A percentile compares a stretch with the other conserved stretches of the same genome.
Evolutionary conservation across 805 yeast genomes (phyloP).

Genomic region (Myxozyma kluyveri): DNA sequence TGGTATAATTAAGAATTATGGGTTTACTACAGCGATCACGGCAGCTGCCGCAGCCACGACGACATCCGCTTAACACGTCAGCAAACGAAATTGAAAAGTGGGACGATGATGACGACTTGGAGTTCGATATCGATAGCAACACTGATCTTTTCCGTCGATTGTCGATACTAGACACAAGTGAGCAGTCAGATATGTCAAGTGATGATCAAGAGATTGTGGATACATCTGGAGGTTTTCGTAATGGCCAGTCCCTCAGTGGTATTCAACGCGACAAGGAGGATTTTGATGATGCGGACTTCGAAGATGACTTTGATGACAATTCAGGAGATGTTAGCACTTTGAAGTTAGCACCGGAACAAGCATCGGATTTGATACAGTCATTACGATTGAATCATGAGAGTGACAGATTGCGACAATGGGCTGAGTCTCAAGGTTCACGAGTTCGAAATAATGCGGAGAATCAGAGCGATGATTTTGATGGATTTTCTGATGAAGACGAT

Average conservation of each 20-base stretch:
- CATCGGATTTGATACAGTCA: not conserved
- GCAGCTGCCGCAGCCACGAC: conserved; percentile 2
- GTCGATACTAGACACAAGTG: conserved; percentile 8
- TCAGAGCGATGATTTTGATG: conserved; percentile 7
- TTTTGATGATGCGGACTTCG: not conserved
- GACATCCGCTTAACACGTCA: conserved; percentile 20
- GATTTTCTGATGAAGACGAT: not conserved
- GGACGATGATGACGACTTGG: conserved; percentile 27
- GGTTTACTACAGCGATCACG: too few relatives aligned
- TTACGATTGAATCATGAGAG: not conserved
- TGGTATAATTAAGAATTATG: too few relatives aligned
- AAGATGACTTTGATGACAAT: conserved; percentile 5
- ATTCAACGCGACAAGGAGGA: not conserved
- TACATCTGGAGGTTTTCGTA: not conserved
- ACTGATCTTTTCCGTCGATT: conserved; percentile 14
- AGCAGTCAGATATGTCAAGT: conserved; percentile 10
- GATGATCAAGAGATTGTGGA: not conserved
- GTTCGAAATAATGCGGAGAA: too few relatives aligned
- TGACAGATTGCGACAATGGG: not conserved
- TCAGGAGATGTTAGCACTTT: conserved; percentile 1
- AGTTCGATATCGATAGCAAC: conserved; percentile 12
- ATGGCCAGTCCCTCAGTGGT: not conserved
- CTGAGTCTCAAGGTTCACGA: too few relatives aligned
- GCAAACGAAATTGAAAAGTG: conserved; percentile 20
- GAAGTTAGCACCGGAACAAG: conserved; percentile 5